Evolutionary conservation across 108 stramenopile genomes (phyloP), one percentile per base, ranked within the genome.

Genomic region (Fragilaria radians): DNA sequence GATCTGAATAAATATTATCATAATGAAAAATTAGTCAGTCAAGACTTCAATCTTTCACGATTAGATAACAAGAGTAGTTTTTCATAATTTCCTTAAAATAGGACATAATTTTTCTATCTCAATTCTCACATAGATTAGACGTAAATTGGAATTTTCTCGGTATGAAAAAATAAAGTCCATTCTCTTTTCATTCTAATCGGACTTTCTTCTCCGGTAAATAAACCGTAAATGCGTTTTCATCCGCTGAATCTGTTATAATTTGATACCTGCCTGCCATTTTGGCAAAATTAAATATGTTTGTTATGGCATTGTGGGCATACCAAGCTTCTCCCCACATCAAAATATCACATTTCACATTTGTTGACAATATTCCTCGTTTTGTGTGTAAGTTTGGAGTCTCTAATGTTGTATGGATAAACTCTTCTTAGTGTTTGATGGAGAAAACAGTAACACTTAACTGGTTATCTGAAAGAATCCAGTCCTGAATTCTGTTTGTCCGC

Each of bases 381-480:
- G 56, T 65, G 21, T 31, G 4, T 22, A 65, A 46, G 7, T 5
- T 28, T 3, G 61, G 32, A 0, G 57, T 27, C 14, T 34, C 25
- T 0, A 34, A 25, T 2, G 18, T 4, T 0, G 14, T 19, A 21
- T 45, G 50, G 18, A 70, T 65, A 4, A 55, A 56, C 0, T 18
- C 31, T 1, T 70, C 54, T 1, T 63, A 32, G 19, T 42, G 11
- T 17, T 29, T 0, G 32, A 70, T 74, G n/a, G 54, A 21, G 33
- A 74, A 69, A 4, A 70, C 54, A 23, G 63, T 48, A 3, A 64
- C 68, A 2, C 62, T 65, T 3, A 64, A 70, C 24, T 74, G 67
- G 25, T 36, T 65, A 36, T 74, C 73, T 0, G 70, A 27, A 1
- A 74, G 31, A 0, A 74, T 65, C 67, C 59, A 70, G 5, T 46